Evolutionary conservation across 805 yeast genomes (phyloP).

Genomic region (Citeromyces matritensis): DNA sequence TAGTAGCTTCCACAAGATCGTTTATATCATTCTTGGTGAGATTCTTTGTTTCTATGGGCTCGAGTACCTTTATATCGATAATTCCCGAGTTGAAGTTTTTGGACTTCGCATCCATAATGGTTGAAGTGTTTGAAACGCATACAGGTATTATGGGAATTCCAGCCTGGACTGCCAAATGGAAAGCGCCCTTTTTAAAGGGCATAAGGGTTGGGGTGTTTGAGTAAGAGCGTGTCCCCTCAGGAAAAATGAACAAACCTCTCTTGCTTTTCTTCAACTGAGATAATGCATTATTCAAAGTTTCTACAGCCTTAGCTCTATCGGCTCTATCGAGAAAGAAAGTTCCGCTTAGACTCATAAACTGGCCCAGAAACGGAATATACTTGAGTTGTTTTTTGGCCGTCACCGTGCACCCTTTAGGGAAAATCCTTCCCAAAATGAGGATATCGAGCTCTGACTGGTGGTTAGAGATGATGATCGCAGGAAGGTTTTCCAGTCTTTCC

Average conservation of each 20-base stretch:
- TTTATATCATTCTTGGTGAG: conserved; percentile 60
- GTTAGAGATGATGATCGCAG: conserved; percentile 73
- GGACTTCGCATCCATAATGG: conserved; percentile 43
- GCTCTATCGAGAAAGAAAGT: conserved; percentile 83
- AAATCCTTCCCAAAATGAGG: conserved; percentile 62
- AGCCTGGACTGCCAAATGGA: conserved; percentile 92
- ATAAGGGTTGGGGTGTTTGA: conserved; percentile 50
- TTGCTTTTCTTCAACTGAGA: conserved; percentile 40
- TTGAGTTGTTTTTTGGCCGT: conserved; percentile 82
- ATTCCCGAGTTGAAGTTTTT: conserved; percentile 65
- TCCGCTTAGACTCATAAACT: conserved; percentile 91
- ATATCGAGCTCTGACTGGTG: conserved; percentile 89
- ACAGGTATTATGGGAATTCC: conserved; percentile 80
- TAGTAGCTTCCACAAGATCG: conserved; percentile 36
- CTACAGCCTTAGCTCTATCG: conserved; percentile 59
- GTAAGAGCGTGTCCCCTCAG: conserved; percentile 94
- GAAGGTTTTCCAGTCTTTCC: conserved; percentile 38
- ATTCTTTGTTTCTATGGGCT: conserved; percentile 63
- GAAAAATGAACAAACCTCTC: conserved; percentile 79
- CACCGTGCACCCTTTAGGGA: conserved; percentile 81
- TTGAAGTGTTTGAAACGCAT: conserved; percentile 76
- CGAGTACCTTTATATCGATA: conserved; percentile 63
- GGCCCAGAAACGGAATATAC: conserved; percentile 82
- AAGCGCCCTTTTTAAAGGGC: conserved; percentile 95
- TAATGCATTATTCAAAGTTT: conserved; percentile 60